phyloP scores from a whole-genome alignment of 495 filamentous ascomycete species.

The Venustampulla echinocandica region DNA sequence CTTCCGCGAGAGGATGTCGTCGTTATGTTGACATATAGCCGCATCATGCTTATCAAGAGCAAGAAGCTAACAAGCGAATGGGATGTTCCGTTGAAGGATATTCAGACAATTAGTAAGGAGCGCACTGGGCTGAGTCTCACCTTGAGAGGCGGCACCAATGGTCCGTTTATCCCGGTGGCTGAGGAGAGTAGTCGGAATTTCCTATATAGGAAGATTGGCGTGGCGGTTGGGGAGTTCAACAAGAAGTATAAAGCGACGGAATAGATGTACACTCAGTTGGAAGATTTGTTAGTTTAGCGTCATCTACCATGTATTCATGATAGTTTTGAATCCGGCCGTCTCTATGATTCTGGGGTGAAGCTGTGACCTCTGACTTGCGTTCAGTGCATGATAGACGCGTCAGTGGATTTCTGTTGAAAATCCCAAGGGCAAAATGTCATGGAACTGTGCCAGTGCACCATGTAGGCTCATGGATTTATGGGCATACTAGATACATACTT shows the following conservation, averaged over 20 bases:
- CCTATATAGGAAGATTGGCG: conserved; percentile 56
- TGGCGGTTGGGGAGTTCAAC: conserved; percentile 52
- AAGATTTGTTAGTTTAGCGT: too few relatives aligned
- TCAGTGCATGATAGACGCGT: too few relatives aligned
- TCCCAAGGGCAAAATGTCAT: too few relatives aligned
- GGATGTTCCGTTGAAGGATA: conserved; percentile 91
- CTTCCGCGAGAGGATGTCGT: conserved; percentile 84
- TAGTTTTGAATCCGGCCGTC: too few relatives aligned
- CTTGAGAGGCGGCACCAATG: conserved; percentile 81
- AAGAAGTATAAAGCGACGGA: conserved; percentile 34
- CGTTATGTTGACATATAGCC: conserved; percentile 86
- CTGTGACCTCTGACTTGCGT: too few relatives aligned
- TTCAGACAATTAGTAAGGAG: conserved; percentile 96
- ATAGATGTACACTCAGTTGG: conserved; percentile 51
- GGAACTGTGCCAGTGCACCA: too few relatives aligned
- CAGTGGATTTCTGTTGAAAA: too few relatives aligned
- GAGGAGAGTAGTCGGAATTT: conserved; percentile 85
- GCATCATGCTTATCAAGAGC: conserved; percentile 83
- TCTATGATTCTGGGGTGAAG: too few relatives aligned
- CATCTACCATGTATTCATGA: too few relatives aligned
- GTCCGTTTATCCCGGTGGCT: conserved; percentile 87
- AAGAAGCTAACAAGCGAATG: conserved; percentile 81
- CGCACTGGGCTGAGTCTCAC: conserved; percentile 84
- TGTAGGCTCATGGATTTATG: too few relatives aligned
- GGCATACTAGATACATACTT: too few relatives aligned